phyloP scores from a whole-genome alignment of 1,284 basidiomycete species.

The Earliella scabrosa region DNA sequence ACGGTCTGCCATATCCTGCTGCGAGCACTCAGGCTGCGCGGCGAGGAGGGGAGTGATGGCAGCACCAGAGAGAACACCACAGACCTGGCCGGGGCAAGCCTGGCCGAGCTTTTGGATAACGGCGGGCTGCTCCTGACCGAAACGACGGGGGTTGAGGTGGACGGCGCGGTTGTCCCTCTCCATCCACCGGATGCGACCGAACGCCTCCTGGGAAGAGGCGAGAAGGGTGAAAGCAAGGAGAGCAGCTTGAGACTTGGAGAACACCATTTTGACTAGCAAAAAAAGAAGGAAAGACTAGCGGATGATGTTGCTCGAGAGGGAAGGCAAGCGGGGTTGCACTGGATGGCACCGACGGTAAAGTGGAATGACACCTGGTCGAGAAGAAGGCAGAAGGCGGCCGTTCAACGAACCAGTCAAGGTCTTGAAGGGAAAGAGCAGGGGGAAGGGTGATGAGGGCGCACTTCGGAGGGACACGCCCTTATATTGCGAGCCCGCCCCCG shows the following conservation, averaged over 20 bases:
- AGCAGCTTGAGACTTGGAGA: slow-evolving; percentile 44
- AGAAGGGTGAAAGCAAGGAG: slow-evolving; percentile 44
- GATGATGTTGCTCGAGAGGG: slow-evolving; percentile 28
- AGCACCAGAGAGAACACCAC: slow-evolving; percentile 51
- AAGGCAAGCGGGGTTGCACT: slow-evolving; percentile 32
- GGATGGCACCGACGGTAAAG: slow-evolving; percentile 34
- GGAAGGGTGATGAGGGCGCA: slow-evolving; percentile 24
- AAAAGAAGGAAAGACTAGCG: slow-evolving; percentile 24
- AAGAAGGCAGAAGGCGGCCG: slow-evolving; percentile 45
- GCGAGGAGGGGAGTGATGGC: slow-evolving; percentile 58
- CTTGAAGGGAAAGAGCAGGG: slow-evolving; percentile 32
- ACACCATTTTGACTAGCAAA: slow-evolving; percentile 43
- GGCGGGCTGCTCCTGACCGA: slow-evolving; percentile 55
- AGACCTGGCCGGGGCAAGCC: slow-evolving; percentile 55
- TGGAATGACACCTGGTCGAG: slow-evolving; percentile 52
- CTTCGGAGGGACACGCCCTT: background rate
- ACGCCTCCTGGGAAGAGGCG: slow-evolving; percentile 42
- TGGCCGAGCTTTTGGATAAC: slow-evolving; percentile 49
- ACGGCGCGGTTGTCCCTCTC: slow-evolving; percentile 52
- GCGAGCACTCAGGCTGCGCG: slow-evolving; percentile 57
- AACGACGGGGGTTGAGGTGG: slow-evolving; percentile 54
- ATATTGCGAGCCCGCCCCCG: slow-evolving; percentile 10
- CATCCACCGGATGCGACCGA: slow-evolving; percentile 50
- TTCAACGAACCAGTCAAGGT: slow-evolving; percentile 49
- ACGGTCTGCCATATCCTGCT: slow-evolving; percentile 62